Evolutionary conservation across 352 stramenopile genomes (phyloP), one percentile per base, ranked within the genome.

Genomic region (Phytophthora brassicae): DNA sequence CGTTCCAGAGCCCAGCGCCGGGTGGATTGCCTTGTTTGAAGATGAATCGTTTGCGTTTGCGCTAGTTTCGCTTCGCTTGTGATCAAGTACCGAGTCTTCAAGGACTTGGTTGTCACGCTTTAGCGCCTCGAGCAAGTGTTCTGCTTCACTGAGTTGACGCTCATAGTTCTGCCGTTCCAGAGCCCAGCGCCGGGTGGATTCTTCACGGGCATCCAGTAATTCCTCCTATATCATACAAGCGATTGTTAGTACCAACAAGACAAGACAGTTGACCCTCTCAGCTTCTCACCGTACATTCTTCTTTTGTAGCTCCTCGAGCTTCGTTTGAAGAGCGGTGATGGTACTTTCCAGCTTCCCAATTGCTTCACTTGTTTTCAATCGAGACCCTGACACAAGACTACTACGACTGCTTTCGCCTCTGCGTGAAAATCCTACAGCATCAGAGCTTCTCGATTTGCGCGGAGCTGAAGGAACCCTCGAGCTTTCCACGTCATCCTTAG

Each of bases 111-210:
- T 92, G 1, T 77, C 71, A 19, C 81, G 74, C 23, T 78, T 83
- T 14, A 90, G 36, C 20, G 56, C 26, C 24, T 92, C 81, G 26
- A 90, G 76, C 50, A 64, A 76, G 13, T 84, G 79, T 46, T 92
- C 84, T 1, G 78, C 77, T 8, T 90, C 71, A 52, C 72, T 77
- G 23, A 89, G 65, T 62, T 84, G 74, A 38, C 69, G 73, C 47
- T 90, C 81, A 51, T 88, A 90, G 45, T 84, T 77, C 53, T 90
- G 76, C 6, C 79, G 78, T 51, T 92, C 84, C 33, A 90, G 45
- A 36, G 85, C 66, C 84, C 84, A 92, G 11, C 81, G 77, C 17
- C 77, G 67, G 36, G 68, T 77, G 20, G 77, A 79, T 60, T 90
- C 81, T 61, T 90, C 84, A 17, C 75, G 81, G 31, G 54, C 59